Conservation (phyloP, 495 filamentous ascomycete species). For the Corynascus novoguineensis region DNA sequence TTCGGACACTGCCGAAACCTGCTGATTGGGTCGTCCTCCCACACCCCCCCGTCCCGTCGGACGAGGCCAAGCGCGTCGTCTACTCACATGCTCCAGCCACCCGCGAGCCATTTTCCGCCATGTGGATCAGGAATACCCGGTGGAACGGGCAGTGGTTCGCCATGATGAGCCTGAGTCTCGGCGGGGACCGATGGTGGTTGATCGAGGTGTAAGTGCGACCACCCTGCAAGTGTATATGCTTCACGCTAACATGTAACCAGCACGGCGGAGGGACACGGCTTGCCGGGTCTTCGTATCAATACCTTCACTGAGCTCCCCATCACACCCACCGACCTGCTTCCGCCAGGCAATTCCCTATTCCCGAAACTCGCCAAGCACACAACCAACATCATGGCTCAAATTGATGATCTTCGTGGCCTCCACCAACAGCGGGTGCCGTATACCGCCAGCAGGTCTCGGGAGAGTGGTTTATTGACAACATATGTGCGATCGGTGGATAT, state of each 20-base stretch:
- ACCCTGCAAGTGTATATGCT: neutral
- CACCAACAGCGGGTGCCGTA: constrained; percentile 33
- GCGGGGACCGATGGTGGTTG: constrained; percentile 73
- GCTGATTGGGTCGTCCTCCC: constrained; percentile 57
- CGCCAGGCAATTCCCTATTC: constrained; percentile 37
- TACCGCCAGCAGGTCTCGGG: constrained; percentile 20
- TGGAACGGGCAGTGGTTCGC: constrained; percentile 66
- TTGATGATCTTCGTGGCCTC: constrained; percentile 41
- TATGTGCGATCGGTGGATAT: constrained; percentile 42
- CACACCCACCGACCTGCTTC: constrained; percentile 26
- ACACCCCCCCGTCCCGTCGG: constrained; percentile 44
- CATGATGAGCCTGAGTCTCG: constrained; percentile 61
- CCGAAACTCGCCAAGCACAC: constrained; percentile 34
- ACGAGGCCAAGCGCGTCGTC: constrained; percentile 58
- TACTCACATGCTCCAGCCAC: constrained; percentile 30
- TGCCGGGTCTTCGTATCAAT: constrained; percentile 22
- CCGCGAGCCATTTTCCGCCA: constrained; percentile 50
- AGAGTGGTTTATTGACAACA: constrained; percentile 24
- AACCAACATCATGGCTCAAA: constrained; percentile 39
- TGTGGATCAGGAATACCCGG: constrained; percentile 57
- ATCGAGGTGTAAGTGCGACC: constrained; percentile 51
- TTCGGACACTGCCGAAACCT: constrained; percentile 53
- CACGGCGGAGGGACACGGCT: constrained; percentile 13
- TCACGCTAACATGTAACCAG: constrained; percentile 21
- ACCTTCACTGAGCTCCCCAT: constrained; percentile 36